Conservation (phyloP, 2,329 filamentous ascomycete species). For the Ophiostoma montium region DNA sequence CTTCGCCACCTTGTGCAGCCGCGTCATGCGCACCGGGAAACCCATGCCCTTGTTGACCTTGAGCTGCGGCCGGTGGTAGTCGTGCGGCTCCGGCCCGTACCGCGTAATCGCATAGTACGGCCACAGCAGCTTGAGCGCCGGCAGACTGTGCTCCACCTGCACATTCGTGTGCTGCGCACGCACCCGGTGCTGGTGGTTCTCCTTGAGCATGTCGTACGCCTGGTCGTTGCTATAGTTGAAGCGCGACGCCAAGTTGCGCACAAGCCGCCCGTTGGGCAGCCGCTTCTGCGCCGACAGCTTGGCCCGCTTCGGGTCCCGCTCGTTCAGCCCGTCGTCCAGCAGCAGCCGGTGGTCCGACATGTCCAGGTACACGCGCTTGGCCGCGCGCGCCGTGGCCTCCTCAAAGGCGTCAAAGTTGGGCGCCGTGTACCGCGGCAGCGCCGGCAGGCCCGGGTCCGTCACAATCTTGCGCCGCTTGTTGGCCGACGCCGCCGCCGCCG, state of each 20-base stretch:
- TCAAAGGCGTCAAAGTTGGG: constrained; percentile 74
- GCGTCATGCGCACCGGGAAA: constrained; percentile 56
- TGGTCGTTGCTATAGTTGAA: constrained; percentile 97
- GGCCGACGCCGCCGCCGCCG: too few relatives aligned
- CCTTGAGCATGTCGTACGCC: constrained; percentile 88
- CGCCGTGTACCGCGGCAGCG: constrained; percentile 44
- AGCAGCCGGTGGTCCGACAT: constrained; percentile 79
- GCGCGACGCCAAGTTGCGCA: constrained; percentile 59
- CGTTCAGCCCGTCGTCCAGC: constrained; percentile 59
- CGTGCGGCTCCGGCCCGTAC: constrained; percentile 51
- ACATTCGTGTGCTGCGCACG: constrained; percentile 82
- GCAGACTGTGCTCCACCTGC: constrained; percentile 87
- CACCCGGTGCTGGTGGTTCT: constrained; percentile 93
- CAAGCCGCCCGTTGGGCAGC: constrained; percentile 53
- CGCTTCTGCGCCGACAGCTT: constrained; percentile 41
- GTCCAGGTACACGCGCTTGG: constrained; percentile 70
- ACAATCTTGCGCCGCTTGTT: constrained; percentile 51
- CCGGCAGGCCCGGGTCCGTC: constrained; percentile 37
- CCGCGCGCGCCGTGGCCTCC: constrained; percentile 53
- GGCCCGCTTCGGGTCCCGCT: constrained; percentile 46
- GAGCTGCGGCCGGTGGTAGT: constrained; percentile 72
- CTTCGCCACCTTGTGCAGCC: constrained; percentile 54
- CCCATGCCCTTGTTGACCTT: constrained; percentile 55
- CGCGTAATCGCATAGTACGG: constrained; percentile 91
- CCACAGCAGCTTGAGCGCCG: constrained; percentile 81